phyloP scores from a whole-genome alignment of 2,329 filamentous ascomycete genomes.

The Alternaria alternata region DNA sequence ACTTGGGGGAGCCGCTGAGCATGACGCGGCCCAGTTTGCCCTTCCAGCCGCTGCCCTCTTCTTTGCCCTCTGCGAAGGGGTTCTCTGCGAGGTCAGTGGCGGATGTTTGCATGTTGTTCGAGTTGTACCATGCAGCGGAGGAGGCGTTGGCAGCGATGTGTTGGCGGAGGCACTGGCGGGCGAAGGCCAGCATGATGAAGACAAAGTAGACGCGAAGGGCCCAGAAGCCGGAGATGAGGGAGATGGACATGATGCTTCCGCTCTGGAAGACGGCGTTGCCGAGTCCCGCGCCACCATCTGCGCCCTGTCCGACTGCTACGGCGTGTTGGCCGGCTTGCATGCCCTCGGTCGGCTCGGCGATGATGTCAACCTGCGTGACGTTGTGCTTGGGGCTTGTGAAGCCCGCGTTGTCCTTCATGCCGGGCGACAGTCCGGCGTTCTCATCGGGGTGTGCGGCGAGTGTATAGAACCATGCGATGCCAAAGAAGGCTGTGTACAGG shows the following conservation, averaged over 20 bases:
- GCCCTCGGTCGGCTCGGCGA: slow-evolving; percentile 58
- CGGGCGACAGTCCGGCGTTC: slow-evolving; percentile 53
- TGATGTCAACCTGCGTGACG: slow-evolving; percentile 64
- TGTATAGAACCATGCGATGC: slow-evolving; percentile 85
- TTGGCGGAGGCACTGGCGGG: slow-evolving; percentile 76
- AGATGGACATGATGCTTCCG: slow-evolving; percentile 77
- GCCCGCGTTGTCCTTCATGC: slow-evolving; percentile 69
- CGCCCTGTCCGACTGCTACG: slow-evolving; percentile 56
- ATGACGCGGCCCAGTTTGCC: slow-evolving; percentile 81
- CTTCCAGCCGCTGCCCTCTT: slow-evolving; percentile 80
- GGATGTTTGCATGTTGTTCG: slow-evolving; percentile 48
- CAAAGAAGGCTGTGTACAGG: slow-evolving; percentile 82
- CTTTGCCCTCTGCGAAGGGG: slow-evolving; percentile 73
- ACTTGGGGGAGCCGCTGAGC: slow-evolving; percentile 75
- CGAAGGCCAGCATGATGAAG: slow-evolving; percentile 83
- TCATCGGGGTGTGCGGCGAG: slow-evolving; percentile 64
- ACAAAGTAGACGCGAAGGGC: slow-evolving; percentile 82
- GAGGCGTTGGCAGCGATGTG: slow-evolving; percentile 63
- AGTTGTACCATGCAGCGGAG: slow-evolving; percentile 52
- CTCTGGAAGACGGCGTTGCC: slow-evolving; percentile 71
- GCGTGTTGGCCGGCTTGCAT: slow-evolving; percentile 61
- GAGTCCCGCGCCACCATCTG: slow-evolving; percentile 56
- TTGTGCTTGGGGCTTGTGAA: slow-evolving; percentile 71
- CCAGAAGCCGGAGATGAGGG: slow-evolving; percentile 77
- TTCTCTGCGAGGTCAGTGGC: slow-evolving; percentile 65